Base-by-base conservation (phyloP, 2,329 filamentous ascomycete genomes). In the Emericellopsis cladophorae region DNA sequence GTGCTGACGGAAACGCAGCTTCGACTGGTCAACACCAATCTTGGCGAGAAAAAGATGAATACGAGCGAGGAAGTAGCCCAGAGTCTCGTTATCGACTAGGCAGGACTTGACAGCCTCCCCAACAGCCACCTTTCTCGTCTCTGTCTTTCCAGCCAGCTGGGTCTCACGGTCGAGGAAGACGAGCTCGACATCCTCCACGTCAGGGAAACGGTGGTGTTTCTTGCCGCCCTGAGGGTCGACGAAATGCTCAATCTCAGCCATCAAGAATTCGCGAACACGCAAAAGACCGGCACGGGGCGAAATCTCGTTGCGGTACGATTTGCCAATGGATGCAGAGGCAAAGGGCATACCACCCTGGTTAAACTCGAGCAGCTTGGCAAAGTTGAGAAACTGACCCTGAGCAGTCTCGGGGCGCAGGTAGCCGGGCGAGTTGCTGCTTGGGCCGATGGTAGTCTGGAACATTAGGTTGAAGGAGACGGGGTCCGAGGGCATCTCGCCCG, bases 241-340 rank as follows among this genome's bases (percentile, higher is more conserved):
- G 57, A 86, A 98, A 63, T 98, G 92, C 68, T 98, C 92, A 52
- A 98, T 95, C 66, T 98, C 92, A 21, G 90, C 92, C 92, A 98
- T 96, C 53, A 95, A 66, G 67, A 98, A 96, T 62, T 98, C 92
- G 53, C 92, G 85, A 35, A 98, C 92, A 52, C 92, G 84, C 44
- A 98, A 67, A 33, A 98, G 79, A 64, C 92, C 92, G 48, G 86
- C 78, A 42, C 92, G 79, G 9, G 92, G 92, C 0, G 92, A 95
- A 52, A 98, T 95, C 59, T 98, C 92, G 60, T 98, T 98, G 54
- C 92, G 80, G 75, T 95, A 96, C 2, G 90, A 95, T 66, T 95
- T 95, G 64, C 92, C 92, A 58, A 98, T 93, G 32, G 86, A 94
- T 37, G 92, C 92, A 39, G 90, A 96, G 12, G 92, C 92, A 57